These are phyloP conservation scores for Emmonsiellopsis sp. DNA, from an alignment of 2,329 filamentous ascomycete genomes.

Conservation along the genomic window DNA sequence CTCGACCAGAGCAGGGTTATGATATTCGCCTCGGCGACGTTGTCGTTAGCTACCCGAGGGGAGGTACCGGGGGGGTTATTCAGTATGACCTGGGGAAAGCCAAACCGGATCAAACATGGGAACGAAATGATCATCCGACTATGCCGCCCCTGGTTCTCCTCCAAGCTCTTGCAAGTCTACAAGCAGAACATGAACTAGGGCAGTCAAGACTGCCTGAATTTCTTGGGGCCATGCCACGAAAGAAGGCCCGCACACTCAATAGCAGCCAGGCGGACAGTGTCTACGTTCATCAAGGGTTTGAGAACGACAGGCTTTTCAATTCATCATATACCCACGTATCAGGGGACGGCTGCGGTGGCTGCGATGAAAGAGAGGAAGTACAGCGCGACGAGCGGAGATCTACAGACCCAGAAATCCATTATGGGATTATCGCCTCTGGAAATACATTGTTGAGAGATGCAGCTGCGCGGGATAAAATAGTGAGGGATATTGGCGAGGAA, in stretches of 20 bases:
- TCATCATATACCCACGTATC: neutral
- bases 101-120: slow-evolving; percentile 11
- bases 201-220: neutral
- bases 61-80: slow-evolving; percentile 15
- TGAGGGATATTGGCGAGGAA: slow-evolving; percentile 2
- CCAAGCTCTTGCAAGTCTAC: slow-evolving; percentile 5
- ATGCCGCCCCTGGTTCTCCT: slow-evolving; percentile 9
- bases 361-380: neutral
- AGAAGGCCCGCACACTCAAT: neutral
- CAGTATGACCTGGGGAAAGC: slow-evolving; percentile 23
- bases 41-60: slow-evolving; percentile 13
- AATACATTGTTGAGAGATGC: slow-evolving; percentile 12
- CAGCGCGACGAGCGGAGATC: neutral
- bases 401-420: slow-evolving; percentile 6
- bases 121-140: slow-evolving; percentile 14
- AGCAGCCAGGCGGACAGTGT: neutral
- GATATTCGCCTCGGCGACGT: slow-evolving; percentile 1
- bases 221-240: neutral
- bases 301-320: slow-evolving; percentile 13
- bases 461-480: slow-evolving; percentile 6
- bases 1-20: slow-evolving; percentile 18
- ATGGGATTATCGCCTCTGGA: slow-evolving; percentile 12
- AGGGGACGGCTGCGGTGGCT: no score
- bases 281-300: slow-evolving; percentile 2
- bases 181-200: slow-evolving; percentile 3